Base-by-base conservation (phyloP, 1,284 basidiomycete genomes). In the Ganoderma sinense region DNA sequence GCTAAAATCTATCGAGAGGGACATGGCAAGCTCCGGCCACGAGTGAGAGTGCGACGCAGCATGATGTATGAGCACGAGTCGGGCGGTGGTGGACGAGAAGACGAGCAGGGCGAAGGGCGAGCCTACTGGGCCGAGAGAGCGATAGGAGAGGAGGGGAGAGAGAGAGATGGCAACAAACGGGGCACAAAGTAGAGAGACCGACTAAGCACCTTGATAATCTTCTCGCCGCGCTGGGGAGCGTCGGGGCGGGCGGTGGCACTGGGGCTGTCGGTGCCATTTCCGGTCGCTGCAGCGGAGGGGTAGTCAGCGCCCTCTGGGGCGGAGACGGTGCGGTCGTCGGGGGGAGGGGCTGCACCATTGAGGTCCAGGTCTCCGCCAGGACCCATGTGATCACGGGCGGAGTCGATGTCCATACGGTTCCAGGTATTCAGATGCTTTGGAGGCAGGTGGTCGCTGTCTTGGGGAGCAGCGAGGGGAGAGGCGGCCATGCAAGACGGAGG, bases 191-290 rank as follows among this genome's bases (percentile, higher is more conserved):
- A 71, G 80, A 81, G 82, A 85, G 86, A 87, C 86, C 87, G 89
- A 86, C 88, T 91, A 94, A 93, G 92, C 93, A 94, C 92, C 93
- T 94, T 94, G 87, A 91, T 84, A 84, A 92, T 91, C 86, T 93
- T 94, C 84, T 94, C 92, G 78, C 91, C 90, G 76, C 86, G 88
- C 75, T 84, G 83, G 69, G 85, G 84, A 77, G 84, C 66, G 62
- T 80, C 80, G 68, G 76, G 69, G 70, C 77, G 78, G 62, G 60
- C 45, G 58, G 68, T 69, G 68, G 74, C 66, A 39, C 62, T 65
- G 8, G 71, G 67, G 36, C 62, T 67, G 23, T 72, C 73, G 33
- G 68, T 71, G 8, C 68, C 73, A 67, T 75, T 76, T 23, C 69
- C 75, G 41, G 69, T 63, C 39, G 69, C 72, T 55, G 75, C 74